These are phyloP conservation scores for Elongisporangium anandrum DNA, from an alignment of 352 stramenopile species.

Conservation along the genomic window DNA sequence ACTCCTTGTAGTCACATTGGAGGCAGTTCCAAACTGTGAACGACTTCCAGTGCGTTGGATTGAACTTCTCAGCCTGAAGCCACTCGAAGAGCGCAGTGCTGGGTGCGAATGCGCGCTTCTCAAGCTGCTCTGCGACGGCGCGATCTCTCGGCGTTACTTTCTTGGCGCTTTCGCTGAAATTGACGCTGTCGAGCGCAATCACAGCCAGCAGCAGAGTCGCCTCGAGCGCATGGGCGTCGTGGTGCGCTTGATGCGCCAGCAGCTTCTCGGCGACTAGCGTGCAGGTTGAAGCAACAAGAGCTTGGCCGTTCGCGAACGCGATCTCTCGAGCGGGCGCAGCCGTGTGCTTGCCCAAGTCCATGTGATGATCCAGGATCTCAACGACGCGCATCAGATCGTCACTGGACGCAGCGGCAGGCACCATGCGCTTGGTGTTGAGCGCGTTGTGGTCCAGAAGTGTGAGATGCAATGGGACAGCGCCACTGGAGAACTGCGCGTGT, in stretches of 20 bases:
- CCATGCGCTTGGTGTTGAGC: conserved; percentile 55
- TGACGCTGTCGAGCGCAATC: conserved; percentile 76
- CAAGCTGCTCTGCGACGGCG: conserved; percentile 28
- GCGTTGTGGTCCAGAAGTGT: conserved; percentile 79
- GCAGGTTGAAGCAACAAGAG: conserved; percentile 68
- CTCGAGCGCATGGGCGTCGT: conserved; percentile 26
- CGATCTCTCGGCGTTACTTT: conserved; percentile 72
- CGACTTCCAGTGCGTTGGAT: conserved; percentile 44
- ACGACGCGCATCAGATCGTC: conserved; percentile 21
- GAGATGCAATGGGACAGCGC: conserved; percentile 14
- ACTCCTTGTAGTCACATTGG: conserved; percentile 81
- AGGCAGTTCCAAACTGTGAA: conserved; percentile 70
- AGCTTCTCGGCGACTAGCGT: conserved; percentile 76
- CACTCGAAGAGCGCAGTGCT: conserved; percentile 53
- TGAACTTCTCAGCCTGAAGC: conserved; percentile 70
- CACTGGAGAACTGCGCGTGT: conserved; percentile 6
- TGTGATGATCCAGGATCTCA: conserved; percentile 81
- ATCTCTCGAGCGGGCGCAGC: conserved; percentile 40
- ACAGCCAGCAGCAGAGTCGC: conserved; percentile 74
- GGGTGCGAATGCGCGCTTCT: conserved; percentile 34
- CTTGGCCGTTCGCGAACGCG: conserved; percentile 62
- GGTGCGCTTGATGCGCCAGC: conserved; percentile 7
- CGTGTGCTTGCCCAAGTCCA: conserved; percentile 48
- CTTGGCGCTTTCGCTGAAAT: conserved; percentile 67
- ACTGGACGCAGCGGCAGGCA: conserved; percentile 5